Percentiles rank a stretch among this genome's conserved stretches.
Conservation (phyloP, 768 basidiomycete species). For the Dioszegia hungarica region DNA sequence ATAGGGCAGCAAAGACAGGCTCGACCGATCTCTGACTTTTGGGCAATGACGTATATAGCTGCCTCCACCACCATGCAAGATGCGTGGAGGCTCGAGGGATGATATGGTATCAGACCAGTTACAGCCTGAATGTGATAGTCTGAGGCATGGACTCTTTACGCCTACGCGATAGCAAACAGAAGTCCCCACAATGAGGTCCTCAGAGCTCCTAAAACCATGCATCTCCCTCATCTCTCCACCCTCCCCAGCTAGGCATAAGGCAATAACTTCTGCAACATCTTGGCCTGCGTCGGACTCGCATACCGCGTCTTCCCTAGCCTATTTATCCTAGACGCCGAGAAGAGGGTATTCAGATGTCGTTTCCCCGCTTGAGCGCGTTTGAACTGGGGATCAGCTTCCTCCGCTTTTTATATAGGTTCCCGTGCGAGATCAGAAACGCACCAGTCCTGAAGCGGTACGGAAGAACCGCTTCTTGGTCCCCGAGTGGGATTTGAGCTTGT, state of each 20-base stretch:
- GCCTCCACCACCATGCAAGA: too few species aligned
- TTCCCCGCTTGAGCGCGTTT: slow-evolving; percentile 48
- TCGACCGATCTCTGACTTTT: too few species aligned
- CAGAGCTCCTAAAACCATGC: too few species aligned
- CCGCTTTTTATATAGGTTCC: background rate
- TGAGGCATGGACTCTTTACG: too few species aligned
- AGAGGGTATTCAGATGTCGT: slow-evolving; percentile 43
- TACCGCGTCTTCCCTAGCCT: slow-evolving; percentile 44
- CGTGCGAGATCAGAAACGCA: background rate
- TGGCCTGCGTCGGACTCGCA: slow-evolving; percentile 40
- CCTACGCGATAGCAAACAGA: too few species aligned
- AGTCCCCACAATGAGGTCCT: too few species aligned
- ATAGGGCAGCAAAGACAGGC: too few species aligned
- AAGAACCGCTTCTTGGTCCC: slow-evolving; percentile 50
- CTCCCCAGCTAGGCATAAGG: slow-evolving; percentile 29
- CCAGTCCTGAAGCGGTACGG: slow-evolving; percentile 19
- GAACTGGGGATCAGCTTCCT: slow-evolving; percentile 24
- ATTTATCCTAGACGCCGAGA: slow-evolving; percentile 45
- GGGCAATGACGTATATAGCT: too few species aligned
- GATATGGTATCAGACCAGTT: too few species aligned
- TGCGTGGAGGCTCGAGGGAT: too few species aligned
- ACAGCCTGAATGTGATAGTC: too few species aligned
- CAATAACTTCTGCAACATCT: slow-evolving; percentile 33
- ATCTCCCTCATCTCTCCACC: background rate
- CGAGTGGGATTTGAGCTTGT: slow-evolving; percentile 50